Conservation (phyloP, 495 filamentous ascomycete species). For the Trichoderma gamsii region DNA sequence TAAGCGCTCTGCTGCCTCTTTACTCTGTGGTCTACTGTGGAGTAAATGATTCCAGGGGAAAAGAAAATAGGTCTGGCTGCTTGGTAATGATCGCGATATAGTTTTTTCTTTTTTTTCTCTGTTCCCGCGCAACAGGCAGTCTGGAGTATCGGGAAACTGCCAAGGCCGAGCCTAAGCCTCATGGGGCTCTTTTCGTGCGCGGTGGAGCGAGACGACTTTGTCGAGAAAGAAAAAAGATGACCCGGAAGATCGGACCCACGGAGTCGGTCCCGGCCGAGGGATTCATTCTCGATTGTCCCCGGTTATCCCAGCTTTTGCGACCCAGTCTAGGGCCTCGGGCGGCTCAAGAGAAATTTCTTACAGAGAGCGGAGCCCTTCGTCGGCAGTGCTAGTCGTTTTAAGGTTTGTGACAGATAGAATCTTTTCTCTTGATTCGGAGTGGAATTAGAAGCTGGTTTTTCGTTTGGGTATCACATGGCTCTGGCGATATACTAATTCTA, state of each 20-base stretch:
- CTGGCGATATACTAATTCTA: background rate
- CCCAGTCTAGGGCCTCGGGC: background rate
- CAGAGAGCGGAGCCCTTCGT: background rate
- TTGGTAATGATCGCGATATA: background rate
- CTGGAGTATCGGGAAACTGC: background rate
- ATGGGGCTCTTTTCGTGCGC: background rate
- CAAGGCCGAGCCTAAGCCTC: background rate
- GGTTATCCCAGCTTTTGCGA: background rate
- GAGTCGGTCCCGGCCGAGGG: slow-evolving; percentile 10
- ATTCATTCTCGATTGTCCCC: background rate
- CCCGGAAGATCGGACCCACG: slow-evolving; percentile 6
- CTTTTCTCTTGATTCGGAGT: background rate
- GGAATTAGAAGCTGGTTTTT: background rate
- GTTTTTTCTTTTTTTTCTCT: background rate
- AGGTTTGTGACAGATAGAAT: background rate
- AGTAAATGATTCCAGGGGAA: background rate
- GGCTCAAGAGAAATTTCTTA: background rate
- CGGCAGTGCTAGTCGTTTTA: background rate
- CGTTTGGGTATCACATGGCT: background rate
- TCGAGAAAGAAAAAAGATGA: background rate
- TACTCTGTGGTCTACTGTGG: background rate
- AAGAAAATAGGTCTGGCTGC: background rate
- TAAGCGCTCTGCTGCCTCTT: background rate
- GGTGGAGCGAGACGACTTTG: background rate
- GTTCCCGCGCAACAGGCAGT: background rate